Base-by-base conservation (phyloP, 345 rosid species). In the Linum lewisii region DNA sequence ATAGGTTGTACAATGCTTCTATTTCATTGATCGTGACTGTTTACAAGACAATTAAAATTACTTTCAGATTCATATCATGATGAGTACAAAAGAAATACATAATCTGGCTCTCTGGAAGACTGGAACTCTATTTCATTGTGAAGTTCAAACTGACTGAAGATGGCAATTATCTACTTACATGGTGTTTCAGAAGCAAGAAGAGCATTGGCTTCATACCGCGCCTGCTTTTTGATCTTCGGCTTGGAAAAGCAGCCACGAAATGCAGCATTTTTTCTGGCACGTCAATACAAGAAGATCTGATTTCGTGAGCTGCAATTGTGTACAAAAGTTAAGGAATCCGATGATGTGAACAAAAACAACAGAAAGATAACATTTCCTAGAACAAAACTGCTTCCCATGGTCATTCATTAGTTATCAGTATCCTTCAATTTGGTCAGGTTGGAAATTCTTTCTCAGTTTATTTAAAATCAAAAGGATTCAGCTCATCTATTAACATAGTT, bases 141-240 rank as follows among this genome's bases (percentile, higher is more conserved):
- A 20, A 54, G 23, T 23, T 9, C 18, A 54, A 54, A 24, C 26
- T 21, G 8, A 21, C 26, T 15, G n/a, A n/a, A 9, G 24, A 9
- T 15, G n/a, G n/a, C n/a, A n/a, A 32, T 19, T 56, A n/a, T 66
- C 59, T 9, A 83, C 97, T 84, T 82, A 89, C 96, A 89, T 6
- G 77, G 81, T 62, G 94, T 89, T 72, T 84, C 82, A 21, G 94
- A 77, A 62, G 94, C 91, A 76, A 89, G 97, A 50, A 66, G 66
- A 69, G 54, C 51, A 20, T 76, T 81, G 42, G 84, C 85, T 65
- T 81, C 90, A 54, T 64, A 52, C n/a, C 81, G 82, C 37, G 6
- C 72, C 52, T 61, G 63, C 34, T 57, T 63, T 63, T 60, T 69
- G 36, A 69, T 11, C 65, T 70, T 72, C 70, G 66, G 78, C 75